Base-by-base conservation (phyloP, 2,329 filamentous ascomycete species). In the Leptographium lundbergii region DNA sequence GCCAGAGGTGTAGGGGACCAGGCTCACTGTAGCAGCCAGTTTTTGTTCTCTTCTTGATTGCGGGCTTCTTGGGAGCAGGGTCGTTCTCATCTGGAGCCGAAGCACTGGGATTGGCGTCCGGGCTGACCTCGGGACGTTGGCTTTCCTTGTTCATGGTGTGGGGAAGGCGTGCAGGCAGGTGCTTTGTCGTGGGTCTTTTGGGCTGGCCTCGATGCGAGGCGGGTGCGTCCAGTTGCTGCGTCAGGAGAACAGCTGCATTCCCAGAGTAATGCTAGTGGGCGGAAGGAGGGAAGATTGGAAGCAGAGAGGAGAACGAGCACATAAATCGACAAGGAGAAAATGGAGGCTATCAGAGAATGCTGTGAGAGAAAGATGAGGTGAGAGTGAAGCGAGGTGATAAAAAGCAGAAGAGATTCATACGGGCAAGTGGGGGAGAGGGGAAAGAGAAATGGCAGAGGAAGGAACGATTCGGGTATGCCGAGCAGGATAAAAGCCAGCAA, bases 31-130 rank as follows among this genome's bases (percentile, higher is more conserved):
- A 55, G 53, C 53, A 55, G 34, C 53, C 53, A 34, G 53, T 55
- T 36, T 55, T 57, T 29, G 56, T 57, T 45, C 56, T 42, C 11
- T 45, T 52, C 34, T 57, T 57, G 32, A 42, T n/a, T 10, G 29
- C 19, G 22, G 32, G 34, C 36, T 57, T 57, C 24, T 52, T 57
- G 17, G 47, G 4, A 19, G 52, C 52, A 22, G 51, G 51, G 24
- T 57, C 42, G 2, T 3, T n/a, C 10, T 19, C 45, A 19, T 39
- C 29, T 11, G 29, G 29, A 13, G 32, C 51, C 19, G 51, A 14
- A 29, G 19, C 42, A 45, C 17, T 6, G 25, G 48, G 48, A 27
- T 51, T 27, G 11, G 29, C 1, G 34, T 24, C 54, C 6, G 22
- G 7, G 6, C 6, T 19, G 36, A 13, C n/a, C 19, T 27, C 36